Evolutionary conservation across 2,329 filamentous ascomycete genomes (phyloP).

Genomic region (Diaporthe helianthi): DNA sequence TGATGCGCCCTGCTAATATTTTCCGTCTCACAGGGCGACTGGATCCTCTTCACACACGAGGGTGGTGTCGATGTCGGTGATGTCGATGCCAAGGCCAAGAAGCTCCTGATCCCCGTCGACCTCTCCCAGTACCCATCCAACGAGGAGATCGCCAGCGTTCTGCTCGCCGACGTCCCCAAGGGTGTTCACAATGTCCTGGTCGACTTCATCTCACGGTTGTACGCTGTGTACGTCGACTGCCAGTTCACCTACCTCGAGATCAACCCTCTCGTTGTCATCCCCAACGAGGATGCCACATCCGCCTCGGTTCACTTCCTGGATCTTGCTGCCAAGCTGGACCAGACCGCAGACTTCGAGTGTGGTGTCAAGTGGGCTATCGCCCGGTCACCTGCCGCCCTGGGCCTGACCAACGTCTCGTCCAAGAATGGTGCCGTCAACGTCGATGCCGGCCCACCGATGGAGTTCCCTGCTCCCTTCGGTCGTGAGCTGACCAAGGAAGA

Average conservation of each 20-base stretch:
- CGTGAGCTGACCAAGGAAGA: conserved; percentile 99
- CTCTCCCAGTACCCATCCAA: conserved; percentile 95
- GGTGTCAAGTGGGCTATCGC: conserved; percentile 99
- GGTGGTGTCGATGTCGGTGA: conserved; percentile 99
- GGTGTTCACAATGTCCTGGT: conserved; percentile 98
- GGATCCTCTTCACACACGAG: conserved; percentile 99
- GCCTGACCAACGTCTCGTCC: conserved; percentile 72
- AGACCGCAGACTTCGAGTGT: conserved; percentile 99
- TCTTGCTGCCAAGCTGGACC: conserved; percentile 97
- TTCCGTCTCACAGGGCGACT: conserved; percentile 76
- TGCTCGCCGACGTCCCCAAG: conserved; percentile 92
- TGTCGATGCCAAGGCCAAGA: conserved; percentile 98
- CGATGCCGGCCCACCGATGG: conserved; percentile 96
- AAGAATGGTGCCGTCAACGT: conserved; percentile 81
- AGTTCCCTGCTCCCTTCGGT: conserved; percentile 98
- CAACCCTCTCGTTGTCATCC: conserved; percentile 98
- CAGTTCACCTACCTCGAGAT: conserved; percentile 99
- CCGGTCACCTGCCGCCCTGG: conserved; percentile 86
- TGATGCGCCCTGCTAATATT: conserved; percentile 26
- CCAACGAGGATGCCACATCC: conserved; percentile 89
- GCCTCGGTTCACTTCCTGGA: conserved; percentile 98
- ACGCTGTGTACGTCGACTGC: conserved; percentile 99
- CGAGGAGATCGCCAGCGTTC: conserved; percentile 82
- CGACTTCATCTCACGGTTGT: conserved; percentile 98
- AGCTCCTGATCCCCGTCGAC: conserved; percentile 96